phyloP scores from a whole-genome alignment of 148 eudicot genomes.

The Tetragonia tetragonoides region DNA sequence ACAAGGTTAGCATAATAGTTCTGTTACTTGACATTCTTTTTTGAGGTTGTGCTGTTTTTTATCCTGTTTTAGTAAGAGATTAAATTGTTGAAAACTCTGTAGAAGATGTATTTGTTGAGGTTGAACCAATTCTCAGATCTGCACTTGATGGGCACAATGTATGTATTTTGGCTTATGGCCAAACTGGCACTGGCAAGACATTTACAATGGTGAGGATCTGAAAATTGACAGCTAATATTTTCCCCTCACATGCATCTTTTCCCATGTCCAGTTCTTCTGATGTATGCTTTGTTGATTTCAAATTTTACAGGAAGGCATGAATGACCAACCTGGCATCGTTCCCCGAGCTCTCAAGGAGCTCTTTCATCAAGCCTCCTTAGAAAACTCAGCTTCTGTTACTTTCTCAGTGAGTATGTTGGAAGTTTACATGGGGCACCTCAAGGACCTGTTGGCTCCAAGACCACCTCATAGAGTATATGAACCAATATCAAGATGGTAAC shows the following conservation, averaged over 20 bases:
- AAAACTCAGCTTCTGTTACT: constrained; percentile 35
- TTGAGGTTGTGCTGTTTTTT: constrained; percentile 4
- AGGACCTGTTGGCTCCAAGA: constrained; percentile 57
- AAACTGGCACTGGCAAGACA: constrained; percentile 77
- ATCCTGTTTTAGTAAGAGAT: constrained; percentile 29
- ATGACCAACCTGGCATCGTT: constrained; percentile 53
- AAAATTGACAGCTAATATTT: not conserved
- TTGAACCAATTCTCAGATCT: constrained; percentile 78
- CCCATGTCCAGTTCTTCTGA: not conserved
- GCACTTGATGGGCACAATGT: constrained; percentile 78
- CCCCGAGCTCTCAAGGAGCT: constrained; percentile 55
- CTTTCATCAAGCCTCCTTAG: constrained; percentile 43
- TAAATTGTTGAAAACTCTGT: constrained; percentile 33
- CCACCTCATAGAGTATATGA: constrained; percentile 39
- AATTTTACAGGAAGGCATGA: constrained; percentile 52
- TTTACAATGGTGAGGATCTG: constrained; percentile 58
- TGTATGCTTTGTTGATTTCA: not conserved
- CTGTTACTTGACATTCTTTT: not conserved
- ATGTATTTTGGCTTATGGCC: constrained; percentile 71
- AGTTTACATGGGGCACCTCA: constrained; percentile 69
- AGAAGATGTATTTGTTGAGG: constrained; percentile 77
- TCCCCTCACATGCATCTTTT: no score
- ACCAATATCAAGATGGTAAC: constrained; percentile 55
- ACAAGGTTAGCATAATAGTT: constrained; percentile 47
- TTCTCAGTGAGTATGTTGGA: constrained; percentile 79